Percentiles rank a stretch among this genome's conserved stretches.
Evolutionary conservation across 768 basidiomycete species (phyloP).

Genomic region (Leccinum broughii): DNA sequence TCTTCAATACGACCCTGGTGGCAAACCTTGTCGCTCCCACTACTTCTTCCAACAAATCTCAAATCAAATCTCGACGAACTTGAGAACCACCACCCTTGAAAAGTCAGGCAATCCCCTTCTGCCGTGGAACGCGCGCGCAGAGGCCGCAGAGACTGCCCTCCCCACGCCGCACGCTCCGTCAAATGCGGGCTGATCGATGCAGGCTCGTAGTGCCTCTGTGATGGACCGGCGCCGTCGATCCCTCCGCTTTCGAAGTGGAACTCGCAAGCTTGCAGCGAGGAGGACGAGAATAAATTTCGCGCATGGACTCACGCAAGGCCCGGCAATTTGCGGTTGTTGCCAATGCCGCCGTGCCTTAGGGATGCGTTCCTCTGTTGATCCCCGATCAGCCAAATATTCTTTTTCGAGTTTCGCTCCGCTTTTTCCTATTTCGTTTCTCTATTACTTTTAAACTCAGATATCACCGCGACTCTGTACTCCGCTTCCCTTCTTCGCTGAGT

Average conservation of each 20-base stretch:
- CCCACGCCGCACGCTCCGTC: slow-evolving; percentile 7
- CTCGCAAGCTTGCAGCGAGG: not conserved
- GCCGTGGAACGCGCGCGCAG: slow-evolving; percentile 5
- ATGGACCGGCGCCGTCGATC: not conserved
- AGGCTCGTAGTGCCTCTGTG: not conserved
- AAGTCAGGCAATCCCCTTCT: slow-evolving; percentile 23
- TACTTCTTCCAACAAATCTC: slow-evolving; percentile 28
- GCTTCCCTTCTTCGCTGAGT: slow-evolving; percentile 24
- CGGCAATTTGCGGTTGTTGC: slow-evolving; percentile 34
- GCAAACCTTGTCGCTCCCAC: slow-evolving; percentile 32
- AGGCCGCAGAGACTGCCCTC: not conserved
- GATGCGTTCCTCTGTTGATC: slow-evolving; percentile 52
- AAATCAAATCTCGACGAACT: slow-evolving; percentile 34
- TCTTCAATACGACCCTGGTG: slow-evolving; percentile 36
- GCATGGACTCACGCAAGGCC: slow-evolving; percentile 6
- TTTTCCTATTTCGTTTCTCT: slow-evolving; percentile 16
- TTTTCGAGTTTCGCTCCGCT: slow-evolving; percentile 36
- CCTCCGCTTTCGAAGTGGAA: not conserved
- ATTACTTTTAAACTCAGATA: slow-evolving; percentile 23
- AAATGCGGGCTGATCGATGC: not conserved
- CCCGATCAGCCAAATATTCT: slow-evolving; percentile 53
- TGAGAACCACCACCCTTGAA: slow-evolving; percentile 18
- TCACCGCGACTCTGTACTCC: slow-evolving; percentile 27
- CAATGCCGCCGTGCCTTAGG: slow-evolving; percentile 32
- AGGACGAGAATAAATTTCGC: not conserved